Conservation (phyloP, 75 land plant species). For the Selaginella tamariscina region DNA sequence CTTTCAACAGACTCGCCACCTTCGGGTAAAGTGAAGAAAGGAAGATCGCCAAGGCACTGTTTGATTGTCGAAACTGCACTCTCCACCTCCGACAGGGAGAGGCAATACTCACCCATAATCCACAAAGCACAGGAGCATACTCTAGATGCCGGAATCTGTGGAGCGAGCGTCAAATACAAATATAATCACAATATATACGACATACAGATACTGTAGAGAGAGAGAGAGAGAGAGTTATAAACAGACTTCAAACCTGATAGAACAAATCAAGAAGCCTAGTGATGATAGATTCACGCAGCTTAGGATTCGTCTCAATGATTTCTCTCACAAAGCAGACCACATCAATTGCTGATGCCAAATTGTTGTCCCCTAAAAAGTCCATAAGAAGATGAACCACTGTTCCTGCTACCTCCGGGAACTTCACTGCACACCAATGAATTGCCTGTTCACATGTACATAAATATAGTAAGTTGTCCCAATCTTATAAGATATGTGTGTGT, state of each 20-base stretch:
- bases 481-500: no score
- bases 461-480: no score
- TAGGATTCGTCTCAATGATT: constrained; percentile 81
- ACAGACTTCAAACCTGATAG: no score
- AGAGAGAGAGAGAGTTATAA: no score
- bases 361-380: constrained; percentile 82
- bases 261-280: constrained; percentile 63
- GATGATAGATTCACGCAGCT: constrained; percentile 69
- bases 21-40: constrained; percentile 53
- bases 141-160: constrained; percentile 60
- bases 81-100: constrained; percentile 71
- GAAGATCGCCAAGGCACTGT: constrained; percentile 79
- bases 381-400: constrained; percentile 83
- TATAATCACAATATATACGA: no score
- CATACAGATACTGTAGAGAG: no score
- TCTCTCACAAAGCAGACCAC: constrained; percentile 75
- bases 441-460: no score
- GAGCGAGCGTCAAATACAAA: no score
- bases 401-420: constrained; percentile 87
- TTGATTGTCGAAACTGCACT: constrained; percentile 71
- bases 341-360: constrained; percentile 78
- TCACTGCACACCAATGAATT: constrained; percentile 72
- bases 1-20: constrained; percentile 35
- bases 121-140: constrained; percentile 88
- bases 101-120: constrained; percentile 84